Evolutionary conservation across 805 yeast species (phyloP).

Genomic region (Barnettozyma botsteinii): DNA sequence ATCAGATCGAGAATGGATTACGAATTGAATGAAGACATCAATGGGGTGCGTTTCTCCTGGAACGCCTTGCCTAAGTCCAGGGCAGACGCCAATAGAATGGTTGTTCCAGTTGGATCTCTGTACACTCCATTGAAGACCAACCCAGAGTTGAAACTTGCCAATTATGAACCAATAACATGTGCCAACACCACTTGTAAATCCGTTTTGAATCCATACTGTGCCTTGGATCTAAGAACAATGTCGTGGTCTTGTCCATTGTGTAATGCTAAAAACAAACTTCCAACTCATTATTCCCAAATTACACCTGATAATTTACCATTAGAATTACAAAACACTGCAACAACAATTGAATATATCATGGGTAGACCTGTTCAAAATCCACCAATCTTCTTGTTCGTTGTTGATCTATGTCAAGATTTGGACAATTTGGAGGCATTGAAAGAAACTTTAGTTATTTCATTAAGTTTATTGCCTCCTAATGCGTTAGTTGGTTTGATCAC

Average conservation of each 20-base stretch:
- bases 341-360: constrained; percentile 82
- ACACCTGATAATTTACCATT: constrained; percentile 73
- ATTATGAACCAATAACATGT: constrained; percentile 83
- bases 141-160: constrained; percentile 69
- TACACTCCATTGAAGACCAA: constrained; percentile 89
- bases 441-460: constrained; percentile 69
- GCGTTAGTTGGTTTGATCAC: constrained; percentile 85
- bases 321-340: constrained; percentile 61
- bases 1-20: constrained; percentile 29
- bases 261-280: constrained; percentile 69
- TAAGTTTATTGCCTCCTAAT: constrained; percentile 81
- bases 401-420: constrained; percentile 85
- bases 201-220: constrained; percentile 81
- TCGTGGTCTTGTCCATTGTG: constrained; percentile 87
- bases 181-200: constrained; percentile 73
- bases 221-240: constrained; percentile 67
- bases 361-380: constrained; percentile 77
- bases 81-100: constrained; percentile 83
- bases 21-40: constrained; percentile 62
- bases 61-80: constrained; percentile 84
- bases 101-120: constrained; percentile 89
- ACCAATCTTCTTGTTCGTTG: constrained; percentile 79
- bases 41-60: constrained; percentile 76
- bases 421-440: constrained; percentile 82
- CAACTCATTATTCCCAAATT: constrained; percentile 74